Evolutionary conservation across 192 early-diverging fungal species (phyloP).

Genomic region (Entrophospora sp.): DNA sequence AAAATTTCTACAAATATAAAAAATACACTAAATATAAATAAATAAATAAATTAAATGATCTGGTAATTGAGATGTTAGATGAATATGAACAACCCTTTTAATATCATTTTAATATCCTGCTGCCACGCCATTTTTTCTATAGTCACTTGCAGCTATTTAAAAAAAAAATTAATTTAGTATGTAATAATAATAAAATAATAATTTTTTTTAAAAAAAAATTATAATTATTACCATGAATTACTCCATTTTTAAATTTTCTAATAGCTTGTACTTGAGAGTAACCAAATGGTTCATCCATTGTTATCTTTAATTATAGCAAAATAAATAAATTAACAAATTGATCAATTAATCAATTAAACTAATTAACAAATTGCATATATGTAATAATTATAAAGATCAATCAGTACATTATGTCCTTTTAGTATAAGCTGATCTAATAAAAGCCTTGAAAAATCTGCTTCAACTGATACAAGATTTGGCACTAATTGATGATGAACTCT

Average conservation of each 20-base stretch:
- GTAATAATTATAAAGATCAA: too few species aligned
- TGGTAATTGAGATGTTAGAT: too few species aligned
- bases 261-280: not conserved
- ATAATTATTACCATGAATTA: not conserved
- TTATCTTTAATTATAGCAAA: not conserved
- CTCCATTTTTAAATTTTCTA: not conserved
- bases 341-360: not conserved
- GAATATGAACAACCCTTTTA: too few species aligned
- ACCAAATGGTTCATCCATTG: conserved; percentile 27
- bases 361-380: not conserved
- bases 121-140: not conserved
- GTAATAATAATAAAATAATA: not conserved
- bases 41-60: too few species aligned
- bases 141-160: not conserved
- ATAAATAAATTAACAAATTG: not conserved
- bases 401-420: too few species aligned
- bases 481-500: conserved; percentile 89
- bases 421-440: too few species aligned
- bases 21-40: too few species aligned
- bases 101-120: not conserved
- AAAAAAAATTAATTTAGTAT: not conserved
- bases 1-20: too few species aligned
- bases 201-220: not conserved
- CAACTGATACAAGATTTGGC: conserved; percentile 56
- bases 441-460: too few species aligned